phyloP scores from a whole-genome alignment of 2,329 filamentous ascomycete species.

The Calonectria leucothoes region DNA sequence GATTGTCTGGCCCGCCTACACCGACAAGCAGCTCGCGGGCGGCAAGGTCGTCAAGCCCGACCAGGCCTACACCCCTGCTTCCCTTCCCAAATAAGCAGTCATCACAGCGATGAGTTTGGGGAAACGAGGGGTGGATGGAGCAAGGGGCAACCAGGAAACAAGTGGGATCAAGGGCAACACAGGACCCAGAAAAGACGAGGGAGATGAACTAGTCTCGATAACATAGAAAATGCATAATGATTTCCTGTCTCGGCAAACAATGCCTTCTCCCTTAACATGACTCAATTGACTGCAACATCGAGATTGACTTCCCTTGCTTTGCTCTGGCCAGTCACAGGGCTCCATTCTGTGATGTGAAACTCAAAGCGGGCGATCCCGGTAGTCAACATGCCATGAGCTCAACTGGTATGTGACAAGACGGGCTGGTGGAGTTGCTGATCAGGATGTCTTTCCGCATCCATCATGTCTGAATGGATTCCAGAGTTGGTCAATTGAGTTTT shows the following conservation, averaged over 20 bases:
- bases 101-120: too few relatives aligned
- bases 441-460: neutral
- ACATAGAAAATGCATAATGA: conserved; percentile 5
- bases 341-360: neutral
- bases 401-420: neutral
- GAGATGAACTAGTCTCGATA: neutral
- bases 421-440: neutral
- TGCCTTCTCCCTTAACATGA: neutral
- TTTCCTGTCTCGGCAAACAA: neutral
- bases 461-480: too few relatives aligned
- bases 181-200: neutral
- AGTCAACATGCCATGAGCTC: neutral
- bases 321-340: neutral
- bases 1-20: conserved; percentile 66
- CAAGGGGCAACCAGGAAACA: neutral
- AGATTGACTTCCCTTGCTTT: neutral
- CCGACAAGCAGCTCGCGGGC: conserved; percentile 59
- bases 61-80: conserved; percentile 56
- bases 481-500: neutral
- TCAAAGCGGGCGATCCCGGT: neutral
- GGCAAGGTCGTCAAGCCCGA: conserved; percentile 61
- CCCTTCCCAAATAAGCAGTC: conserved; percentile 36
- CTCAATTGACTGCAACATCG: neutral
- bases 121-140: too few relatives aligned
- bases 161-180: neutral